These are phyloP conservation scores for Cydonia oblonga DNA, from an alignment of 331 rosid genomes.

Conservation along the genomic window DNA sequence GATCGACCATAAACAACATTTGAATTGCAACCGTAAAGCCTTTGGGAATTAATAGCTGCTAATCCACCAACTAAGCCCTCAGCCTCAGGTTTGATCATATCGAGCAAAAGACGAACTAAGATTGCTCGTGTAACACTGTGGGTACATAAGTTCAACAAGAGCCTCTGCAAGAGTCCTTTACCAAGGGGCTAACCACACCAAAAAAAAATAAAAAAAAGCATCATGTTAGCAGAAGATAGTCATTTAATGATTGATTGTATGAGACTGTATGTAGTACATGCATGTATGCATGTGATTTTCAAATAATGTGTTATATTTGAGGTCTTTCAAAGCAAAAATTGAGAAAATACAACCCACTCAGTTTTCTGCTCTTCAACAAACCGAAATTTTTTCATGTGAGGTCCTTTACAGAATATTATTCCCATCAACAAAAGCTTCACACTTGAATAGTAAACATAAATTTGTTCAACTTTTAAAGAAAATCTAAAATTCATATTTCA, in stretches of 20 bases:
- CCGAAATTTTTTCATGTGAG: background rate
- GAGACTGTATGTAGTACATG: background rate
- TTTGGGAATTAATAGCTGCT: conserved; percentile 53
- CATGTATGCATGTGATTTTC: background rate
- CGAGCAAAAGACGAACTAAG: conserved; percentile 60
- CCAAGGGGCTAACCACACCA: conserved; percentile 73
- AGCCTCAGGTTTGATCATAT: conserved; percentile 78
- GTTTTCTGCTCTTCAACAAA: background rate
- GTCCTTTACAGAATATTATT: background rate
- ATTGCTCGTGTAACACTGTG: conserved; percentile 76
- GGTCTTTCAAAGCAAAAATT: background rate
- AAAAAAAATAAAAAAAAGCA: too few relatives aligned
- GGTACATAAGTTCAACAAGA: conserved; percentile 78
- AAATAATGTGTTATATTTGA: background rate
- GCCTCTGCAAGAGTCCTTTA: conserved; percentile 96
- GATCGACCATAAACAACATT: conserved; percentile 92
- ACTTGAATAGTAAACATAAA: background rate
- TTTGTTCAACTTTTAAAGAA: background rate
- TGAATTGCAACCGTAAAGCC: conserved; percentile 93
- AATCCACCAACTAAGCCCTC: conserved; percentile 54
- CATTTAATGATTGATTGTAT: background rate
- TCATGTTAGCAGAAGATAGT: conserved; percentile 5
- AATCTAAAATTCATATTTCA: background rate
- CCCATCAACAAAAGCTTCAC: background rate
- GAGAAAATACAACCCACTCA: background rate